Percentiles rank a stretch among this genome's conserved stretches.
Evolutionary conservation across 805 yeast genomes (phyloP).

Genomic region (Wickerhamiella kurtzmanii): DNA sequence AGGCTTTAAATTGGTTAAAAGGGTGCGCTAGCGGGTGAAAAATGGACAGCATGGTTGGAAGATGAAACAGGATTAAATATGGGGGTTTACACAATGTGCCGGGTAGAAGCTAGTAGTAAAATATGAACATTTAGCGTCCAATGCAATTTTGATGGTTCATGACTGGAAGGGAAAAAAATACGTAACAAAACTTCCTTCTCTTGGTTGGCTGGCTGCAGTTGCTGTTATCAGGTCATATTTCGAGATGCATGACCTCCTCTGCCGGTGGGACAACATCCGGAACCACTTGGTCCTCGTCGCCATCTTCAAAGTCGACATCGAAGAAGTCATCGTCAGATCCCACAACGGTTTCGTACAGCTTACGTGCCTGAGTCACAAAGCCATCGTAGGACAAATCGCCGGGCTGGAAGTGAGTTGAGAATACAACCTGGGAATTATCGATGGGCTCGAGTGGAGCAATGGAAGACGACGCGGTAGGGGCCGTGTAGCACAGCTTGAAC

Average conservation of each 20-base stretch:
- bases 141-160: neutral
- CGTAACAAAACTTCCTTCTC: neutral
- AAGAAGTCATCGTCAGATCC: constrained; percentile 94
- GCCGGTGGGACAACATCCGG: constrained; percentile 20
- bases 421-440: constrained; percentile 22
- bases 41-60: neutral
- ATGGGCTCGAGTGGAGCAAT: constrained; percentile 12
- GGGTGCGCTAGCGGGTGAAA: no score
- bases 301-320: constrained; percentile 93
- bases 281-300: constrained; percentile 45
- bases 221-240: constrained; percentile 12
- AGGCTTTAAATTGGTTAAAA: no score
- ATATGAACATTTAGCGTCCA: neutral
- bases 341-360: constrained; percentile 61
- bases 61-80: neutral
- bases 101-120: neutral
- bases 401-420: constrained; percentile 50
- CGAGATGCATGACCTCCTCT: constrained; percentile 23
- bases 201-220: no score
- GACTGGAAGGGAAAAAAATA: neutral
- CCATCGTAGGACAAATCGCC: constrained; percentile 88
- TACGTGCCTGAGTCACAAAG: constrained; percentile 64
- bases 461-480: constrained; percentile 25
- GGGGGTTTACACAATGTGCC: no score
- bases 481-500: constrained; percentile 49